phyloP scores from a whole-genome alignment of 345 rosid genomes.

The Cardamine occulta region DNA sequence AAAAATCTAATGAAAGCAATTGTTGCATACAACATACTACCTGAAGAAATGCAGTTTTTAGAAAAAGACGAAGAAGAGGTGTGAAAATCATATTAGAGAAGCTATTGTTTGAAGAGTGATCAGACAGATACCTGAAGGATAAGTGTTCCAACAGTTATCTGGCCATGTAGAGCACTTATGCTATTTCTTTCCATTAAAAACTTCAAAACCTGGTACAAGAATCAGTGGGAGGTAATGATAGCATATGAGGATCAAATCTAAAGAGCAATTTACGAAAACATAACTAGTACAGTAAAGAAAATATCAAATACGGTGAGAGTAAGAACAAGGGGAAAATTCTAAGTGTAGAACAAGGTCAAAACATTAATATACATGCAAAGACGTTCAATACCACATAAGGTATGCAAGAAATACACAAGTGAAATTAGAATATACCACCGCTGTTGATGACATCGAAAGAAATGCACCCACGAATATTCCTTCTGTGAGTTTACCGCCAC shows the following conservation, averaged over 20 bases:
- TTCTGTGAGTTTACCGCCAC: constrained; percentile 89
- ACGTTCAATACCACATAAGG: constrained; percentile 10
- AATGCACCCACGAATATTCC: constrained; percentile 90
- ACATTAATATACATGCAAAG: constrained; percentile 6
- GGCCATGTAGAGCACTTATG: constrained; percentile 79
- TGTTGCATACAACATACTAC: constrained; percentile 19
- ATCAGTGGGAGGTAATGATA: constrained; percentile 15
- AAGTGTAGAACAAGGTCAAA: constrained; percentile 17
- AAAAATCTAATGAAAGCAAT: constrained; percentile 14
- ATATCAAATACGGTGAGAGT: background rate
- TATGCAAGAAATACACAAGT: constrained; percentile 18
- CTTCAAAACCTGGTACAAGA: constrained; percentile 68
- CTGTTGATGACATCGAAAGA: constrained; percentile 95
- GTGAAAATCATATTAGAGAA: background rate
- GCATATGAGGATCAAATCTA: constrained; percentile 15
- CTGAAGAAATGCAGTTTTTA: constrained; percentile 8
- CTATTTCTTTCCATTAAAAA: constrained; percentile 90
- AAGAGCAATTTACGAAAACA: constrained; percentile 20
- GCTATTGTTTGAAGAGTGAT: constrained; percentile 10
- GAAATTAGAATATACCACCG: constrained; percentile 66
- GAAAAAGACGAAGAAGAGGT: background rate
- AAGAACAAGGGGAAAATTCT: background rate
- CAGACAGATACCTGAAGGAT: constrained; percentile 71
- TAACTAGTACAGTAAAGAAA: constrained; percentile 13
- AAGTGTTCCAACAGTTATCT: constrained; percentile 88